Evolutionary conservation across 2,329 filamentous ascomycete genomes (phyloP), one percentile per base, ranked within the genome.

Genomic region (Diaporthe sp.): DNA sequence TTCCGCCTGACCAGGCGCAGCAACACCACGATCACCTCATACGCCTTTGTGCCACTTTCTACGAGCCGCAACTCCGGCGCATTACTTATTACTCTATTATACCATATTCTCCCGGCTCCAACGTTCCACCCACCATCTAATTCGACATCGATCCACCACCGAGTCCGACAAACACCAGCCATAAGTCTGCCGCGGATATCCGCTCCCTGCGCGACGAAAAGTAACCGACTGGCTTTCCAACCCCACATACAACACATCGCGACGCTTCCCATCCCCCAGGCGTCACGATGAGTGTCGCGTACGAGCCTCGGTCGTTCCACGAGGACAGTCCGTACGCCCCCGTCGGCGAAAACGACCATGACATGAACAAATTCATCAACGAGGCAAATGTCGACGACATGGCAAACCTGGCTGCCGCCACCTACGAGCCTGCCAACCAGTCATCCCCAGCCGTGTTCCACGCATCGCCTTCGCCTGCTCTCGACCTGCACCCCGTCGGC

Each of bases 231-330:
- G 71, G 55, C n/a, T 55, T 47, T 20, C 42, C 61, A 20, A n/a
- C 61, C 55, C n/a, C 65, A 53, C 55, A 10, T 13, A 2, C 47
- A 28, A 17, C n/a, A 31, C 44, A 31, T 44, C 15, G 25, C 25
- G 25, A 74, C 37, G 34, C 13, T n/a, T 28, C 25, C 22, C 15
- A 15, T 7, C 22, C 5, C n/a, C 31, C 51, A 44, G 1, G 34
- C 65, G 49, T 70, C 65, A 73, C 72, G 22, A 89, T 90, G 88
- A 88, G 85, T 78, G 87, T 90, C 79, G 88, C 87, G 55, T 90
- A 88, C 80, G 88, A 90, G 78, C 82, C 86, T 34, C 83, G 88
- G 75, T 85, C 82, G 78, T 88, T 89, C 76, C 84, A 89, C 53
- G 85, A 88, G 73, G 86, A 88, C 71, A 87, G 86, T 72, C 81